Percentiles rank a stretch among this genome's conserved stretches.
These are phyloP conservation scores for Phialocephala sp. DNA, from an alignment of 2,329 filamentous ascomycete genomes.

Conservation along the genomic window DNA sequence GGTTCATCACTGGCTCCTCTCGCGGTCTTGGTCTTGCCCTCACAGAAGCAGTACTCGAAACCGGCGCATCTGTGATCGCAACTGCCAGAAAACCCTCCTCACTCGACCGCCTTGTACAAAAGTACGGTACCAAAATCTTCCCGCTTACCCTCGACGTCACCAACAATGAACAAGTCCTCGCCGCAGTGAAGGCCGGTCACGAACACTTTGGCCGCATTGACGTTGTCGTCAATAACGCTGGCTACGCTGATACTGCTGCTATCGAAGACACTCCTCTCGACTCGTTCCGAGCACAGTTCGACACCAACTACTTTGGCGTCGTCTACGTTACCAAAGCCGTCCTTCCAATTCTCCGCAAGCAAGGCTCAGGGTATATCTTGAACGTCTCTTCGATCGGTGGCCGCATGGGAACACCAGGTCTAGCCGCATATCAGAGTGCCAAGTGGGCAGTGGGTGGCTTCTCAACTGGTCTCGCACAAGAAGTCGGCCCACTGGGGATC, in stretches of 20 bases:
- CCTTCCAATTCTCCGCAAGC: slow-evolving; percentile 42
- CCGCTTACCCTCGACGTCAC: slow-evolving; percentile 57
- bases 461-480: slow-evolving; percentile 42
- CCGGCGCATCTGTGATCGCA: slow-evolving; percentile 52
- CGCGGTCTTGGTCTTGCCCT: slow-evolving; percentile 53
- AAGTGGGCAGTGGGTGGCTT: slow-evolving; percentile 49
- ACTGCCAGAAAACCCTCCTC: slow-evolving; percentile 49
- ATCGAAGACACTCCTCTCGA: slow-evolving; percentile 56
- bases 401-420: slow-evolving; percentile 43
- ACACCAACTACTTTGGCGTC: slow-evolving; percentile 63
- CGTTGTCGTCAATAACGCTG: slow-evolving; percentile 46
- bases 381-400: slow-evolving; percentile 48
- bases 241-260: slow-evolving; percentile 57
- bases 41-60: slow-evolving; percentile 45
- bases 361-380: slow-evolving; percentile 45
- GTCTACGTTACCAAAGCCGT: slow-evolving; percentile 56
- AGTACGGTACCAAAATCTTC: slow-evolving; percentile 52
- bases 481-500: slow-evolving; percentile 44
- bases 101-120: slow-evolving; percentile 45
- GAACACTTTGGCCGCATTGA: slow-evolving; percentile 60
- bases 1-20: slow-evolving; percentile 55
- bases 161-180: slow-evolving; percentile 48
- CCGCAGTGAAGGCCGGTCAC: slow-evolving; percentile 45
- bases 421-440: slow-evolving; percentile 46
- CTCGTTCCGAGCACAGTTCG: slow-evolving; percentile 57